Evolutionary conservation across 345 rosid genomes (phyloP).

Genomic region (Eutrema heterophyllum): DNA sequence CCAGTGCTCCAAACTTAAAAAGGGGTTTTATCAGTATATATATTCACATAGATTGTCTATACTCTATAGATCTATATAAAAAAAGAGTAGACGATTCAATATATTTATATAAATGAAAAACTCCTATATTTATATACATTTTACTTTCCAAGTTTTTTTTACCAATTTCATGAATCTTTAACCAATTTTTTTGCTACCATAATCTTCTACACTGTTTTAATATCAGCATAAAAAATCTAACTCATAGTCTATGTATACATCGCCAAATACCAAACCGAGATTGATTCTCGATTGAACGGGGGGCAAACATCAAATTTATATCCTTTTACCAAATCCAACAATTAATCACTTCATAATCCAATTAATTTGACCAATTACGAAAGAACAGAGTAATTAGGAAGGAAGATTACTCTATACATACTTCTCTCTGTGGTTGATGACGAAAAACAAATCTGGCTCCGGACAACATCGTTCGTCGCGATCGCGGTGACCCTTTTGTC

Average conservation of each 20-base stretch:
- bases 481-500: too few species aligned
- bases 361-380: too few species aligned
- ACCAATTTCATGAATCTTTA: background rate
- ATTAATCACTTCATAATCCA: too few species aligned
- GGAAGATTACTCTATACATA: too few species aligned
- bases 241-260: background rate
- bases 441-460: too few species aligned
- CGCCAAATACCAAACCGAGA: background rate
- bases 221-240: background rate
- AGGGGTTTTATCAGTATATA: background rate
- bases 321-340: background rate
- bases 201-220: background rate
- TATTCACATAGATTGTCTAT: too few species aligned
- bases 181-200: background rate
- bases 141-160: background rate
- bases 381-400: too few species aligned
- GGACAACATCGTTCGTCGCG: too few species aligned
- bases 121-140: background rate
- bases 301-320: background rate
- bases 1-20: conserved; percentile 34
- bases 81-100: background rate
- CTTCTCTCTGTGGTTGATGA: too few species aligned
- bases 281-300: background rate
- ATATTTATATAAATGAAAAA: too few species aligned
- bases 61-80: too few species aligned